A percentile compares a stretch with the other conserved stretches of the same genome.
Evolutionary conservation across 2,329 filamentous ascomycete species (phyloP).

Genomic region (Torrubiellomyces zombiae): DNA sequence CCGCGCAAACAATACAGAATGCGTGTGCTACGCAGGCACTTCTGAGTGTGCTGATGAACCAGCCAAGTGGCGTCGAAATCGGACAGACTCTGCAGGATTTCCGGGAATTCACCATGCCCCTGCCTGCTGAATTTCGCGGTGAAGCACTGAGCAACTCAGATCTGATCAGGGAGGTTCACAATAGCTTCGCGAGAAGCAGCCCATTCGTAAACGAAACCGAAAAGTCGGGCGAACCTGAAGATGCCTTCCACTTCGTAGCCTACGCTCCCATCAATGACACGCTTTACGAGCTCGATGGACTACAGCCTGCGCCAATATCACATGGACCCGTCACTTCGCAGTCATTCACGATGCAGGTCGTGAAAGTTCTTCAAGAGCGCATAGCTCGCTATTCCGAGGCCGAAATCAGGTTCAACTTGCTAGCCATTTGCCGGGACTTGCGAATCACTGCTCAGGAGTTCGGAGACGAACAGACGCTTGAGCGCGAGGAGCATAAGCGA

Average conservation of each 20-base stretch:
- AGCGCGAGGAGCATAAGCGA: constrained; percentile 68
- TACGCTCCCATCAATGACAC: constrained; percentile 68
- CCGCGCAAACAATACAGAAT: constrained; percentile 94
- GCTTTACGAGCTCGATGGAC: constrained; percentile 87
- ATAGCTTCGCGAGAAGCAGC: constrained; percentile 73
- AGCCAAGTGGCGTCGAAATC: constrained; percentile 53
- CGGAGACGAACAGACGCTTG: constrained; percentile 64
- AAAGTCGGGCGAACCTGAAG: constrained; percentile 50
- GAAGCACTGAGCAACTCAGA: constrained; percentile 47
- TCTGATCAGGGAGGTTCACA: constrained; percentile 64
- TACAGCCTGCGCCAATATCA: constrained; percentile 82
- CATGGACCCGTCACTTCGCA: constrained; percentile 60
- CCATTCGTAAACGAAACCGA: constrained; percentile 89
- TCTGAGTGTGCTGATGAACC: constrained; percentile 80
- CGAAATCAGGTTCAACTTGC: constrained; percentile 90
- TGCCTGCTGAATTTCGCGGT: constrained; percentile 56
- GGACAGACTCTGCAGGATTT: constrained; percentile 58
- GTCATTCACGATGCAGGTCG: constrained; percentile 64
- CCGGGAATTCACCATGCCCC: constrained; percentile 72
- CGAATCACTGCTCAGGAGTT: constrained; percentile 61
- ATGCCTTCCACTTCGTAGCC: constrained; percentile 95
- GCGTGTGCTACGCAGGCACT: constrained; percentile 94
- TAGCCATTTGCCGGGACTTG: constrained; percentile 80
- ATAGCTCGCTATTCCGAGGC: constrained; percentile 69
- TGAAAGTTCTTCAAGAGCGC: constrained; percentile 70